Evolutionary conservation across 345 rosid genomes (phyloP), one percentile per base, ranked within the genome.

Genomic region (Pugionium dolabratum): DNA sequence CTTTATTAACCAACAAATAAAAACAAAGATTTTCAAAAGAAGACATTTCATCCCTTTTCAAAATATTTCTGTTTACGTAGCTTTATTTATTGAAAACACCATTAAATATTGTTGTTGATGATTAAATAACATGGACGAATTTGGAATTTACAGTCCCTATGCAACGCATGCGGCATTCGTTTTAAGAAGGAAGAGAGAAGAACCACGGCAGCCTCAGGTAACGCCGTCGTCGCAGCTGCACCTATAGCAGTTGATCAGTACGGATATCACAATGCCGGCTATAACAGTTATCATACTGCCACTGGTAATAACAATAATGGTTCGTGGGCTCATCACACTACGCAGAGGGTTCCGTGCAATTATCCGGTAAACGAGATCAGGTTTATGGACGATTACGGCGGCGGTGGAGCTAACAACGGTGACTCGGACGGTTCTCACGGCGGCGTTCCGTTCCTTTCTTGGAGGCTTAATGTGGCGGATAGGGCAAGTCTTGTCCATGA

Each of bases 151-250:
- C 82, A 90, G 97, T 87, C 97, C 36, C 86, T 90, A 31, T 90
- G 97, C 90, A 90, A 90, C 81, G 97, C 97, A 26, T 90, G 97
- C 67, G 97, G 97, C 72, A 87, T 90, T 75, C 86, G 97, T 73
- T 90, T 85, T 83, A 90, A 87, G 80, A 90, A 90, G 64, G 97
- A 90, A 83, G 91, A 90, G 81, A 80, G 95, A 75, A 82, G 97
- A 75, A 88, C 96, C 2, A 82, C 84, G 1, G 86, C 87, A 2
- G 85, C 84, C 51, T 69, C 63, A 37, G 52, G 60, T 35, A 62
- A 62, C 78, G 11, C 62, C 8, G 48, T 73, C 60, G 82, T 79
- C 43, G 74, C 70, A 62, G 66, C 35, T 71, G 10, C 75, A 50
- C 46, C 71, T 7, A 66, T 28, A 28, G 39, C 35, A 11, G 73